These are phyloP conservation scores for Plasmodium malariae DNA, from an alignment of 169 alveolate genomes.

Conservation along the genomic window DNA sequence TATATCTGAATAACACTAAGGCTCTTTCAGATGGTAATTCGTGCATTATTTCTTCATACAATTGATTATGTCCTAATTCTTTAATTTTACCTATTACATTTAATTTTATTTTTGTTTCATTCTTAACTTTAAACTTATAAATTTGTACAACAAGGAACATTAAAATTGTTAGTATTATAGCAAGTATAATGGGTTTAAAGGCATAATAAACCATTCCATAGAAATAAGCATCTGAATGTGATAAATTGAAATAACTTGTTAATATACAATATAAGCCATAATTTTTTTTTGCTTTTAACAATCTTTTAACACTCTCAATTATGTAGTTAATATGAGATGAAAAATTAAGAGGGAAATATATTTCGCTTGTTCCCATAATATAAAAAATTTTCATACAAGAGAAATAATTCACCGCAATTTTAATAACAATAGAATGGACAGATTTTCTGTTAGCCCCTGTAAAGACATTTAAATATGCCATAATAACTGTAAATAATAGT, in stretches of 20 bases:
- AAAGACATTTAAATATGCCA: slow-evolving; percentile 84
- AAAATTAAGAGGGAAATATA: slow-evolving; percentile 77
- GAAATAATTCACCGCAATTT: slow-evolving; percentile 80
- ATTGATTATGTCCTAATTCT: slow-evolving; percentile 74
- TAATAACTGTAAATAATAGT: slow-evolving; percentile 78
- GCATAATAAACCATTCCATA: slow-evolving; percentile 86
- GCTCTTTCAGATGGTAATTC: slow-evolving; percentile 85
- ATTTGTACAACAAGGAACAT: slow-evolving; percentile 80
- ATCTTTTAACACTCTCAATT: slow-evolving; percentile 26
- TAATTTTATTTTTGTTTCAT: slow-evolving; percentile 78
- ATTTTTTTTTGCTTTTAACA: slow-evolving; percentile 45
- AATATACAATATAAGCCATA: slow-evolving; percentile 83
- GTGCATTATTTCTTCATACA: slow-evolving; percentile 78
- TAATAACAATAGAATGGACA: slow-evolving; percentile 82
- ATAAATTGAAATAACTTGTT: slow-evolving; percentile 77
- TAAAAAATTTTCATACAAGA: slow-evolving; percentile 80
- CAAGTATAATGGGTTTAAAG: slow-evolving; percentile 81
- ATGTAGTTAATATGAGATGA: slow-evolving; percentile 49
- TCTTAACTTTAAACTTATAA: slow-evolving; percentile 36
- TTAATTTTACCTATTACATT: slow-evolving; percentile 77
- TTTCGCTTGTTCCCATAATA: slow-evolving; percentile 75
- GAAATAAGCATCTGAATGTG: slow-evolving; percentile 86
- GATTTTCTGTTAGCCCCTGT: slow-evolving; percentile 83
- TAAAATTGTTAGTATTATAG: slow-evolving; percentile 81
- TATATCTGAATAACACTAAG: slow-evolving; percentile 86